Base-by-base conservation (phyloP, 2,329 filamentous ascomycete genomes). In the Macrophomina pseudophaseolina region DNA sequence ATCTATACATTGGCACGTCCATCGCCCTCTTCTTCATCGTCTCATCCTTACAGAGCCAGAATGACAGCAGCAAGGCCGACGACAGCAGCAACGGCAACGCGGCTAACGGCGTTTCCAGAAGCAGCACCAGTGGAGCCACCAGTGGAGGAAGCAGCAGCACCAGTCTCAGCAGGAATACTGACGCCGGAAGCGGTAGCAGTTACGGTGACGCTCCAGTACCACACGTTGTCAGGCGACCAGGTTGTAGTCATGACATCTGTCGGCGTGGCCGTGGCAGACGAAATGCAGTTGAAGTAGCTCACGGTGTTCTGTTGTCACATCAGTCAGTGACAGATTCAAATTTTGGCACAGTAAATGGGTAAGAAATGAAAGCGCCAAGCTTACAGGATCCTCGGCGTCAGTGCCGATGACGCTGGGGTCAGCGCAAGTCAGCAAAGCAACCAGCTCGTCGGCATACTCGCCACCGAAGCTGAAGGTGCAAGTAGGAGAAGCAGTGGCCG, bases 151-250 rank as follows among this genome's bases (percentile, higher is more conserved):
- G 59, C 59, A 23, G 59, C 14, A 48, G 16, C 23, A 8, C 33
- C 33, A 23, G 46, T 52, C 6, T n/a, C 33, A 3, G 60, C n/a
- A 1, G 46, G 14, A 7, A 42, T 5, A 16, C 8, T 53, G 5
- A 53, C 60, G 46, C 46, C 60, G n/a, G 69, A 65, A 6, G 73
- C 74, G 2, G 73, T 69, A 42, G 72, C 73, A 46, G 70, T 73
- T 23, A 76, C 65, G 0, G 70, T 72, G 9, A 73, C 70, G 18
- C 63, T 69, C 33, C 67, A 67, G 38, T 72, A 69, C 11, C 40
- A 35, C n/a, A 76, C 68, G 58, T 75, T 71, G 59, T 32, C 11
- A 2, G 60, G 23, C 4, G 30, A 5, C 12, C 23, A 42, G 6
- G 46, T 51, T n/a, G 38, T 18, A 3, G 33, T 30, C 8, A 40